Evolutionary conservation across 139 green algal genomes (phyloP).

Genomic region (Coelastrella sp.): DNA sequence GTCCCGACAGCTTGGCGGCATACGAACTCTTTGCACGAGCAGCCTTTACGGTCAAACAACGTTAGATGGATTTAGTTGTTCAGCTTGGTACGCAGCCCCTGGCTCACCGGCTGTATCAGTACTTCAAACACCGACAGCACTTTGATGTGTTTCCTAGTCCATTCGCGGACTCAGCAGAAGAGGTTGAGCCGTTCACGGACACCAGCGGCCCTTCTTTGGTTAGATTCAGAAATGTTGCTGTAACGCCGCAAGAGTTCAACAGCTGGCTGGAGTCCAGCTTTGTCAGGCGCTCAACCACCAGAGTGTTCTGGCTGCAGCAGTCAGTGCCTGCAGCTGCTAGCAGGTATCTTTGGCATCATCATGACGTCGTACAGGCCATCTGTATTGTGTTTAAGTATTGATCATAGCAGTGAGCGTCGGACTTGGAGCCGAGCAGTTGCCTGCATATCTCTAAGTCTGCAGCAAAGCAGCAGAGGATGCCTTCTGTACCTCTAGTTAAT

Average conservation of each 20-base stretch:
- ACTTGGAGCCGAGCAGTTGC: too few relatives aligned
- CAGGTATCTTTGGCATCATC: too few relatives aligned
- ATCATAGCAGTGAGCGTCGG: too few relatives aligned
- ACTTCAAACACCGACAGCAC: constrained; percentile 11
- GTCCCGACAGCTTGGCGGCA: background rate
- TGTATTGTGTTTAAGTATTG: too few relatives aligned
- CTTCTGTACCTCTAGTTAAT: too few relatives aligned
- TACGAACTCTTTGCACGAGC: background rate
- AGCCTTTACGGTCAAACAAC: background rate
- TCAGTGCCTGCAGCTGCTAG: too few relatives aligned
- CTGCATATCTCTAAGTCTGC: too few relatives aligned
- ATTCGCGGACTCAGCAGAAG: constrained; percentile 33
- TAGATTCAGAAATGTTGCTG: constrained; percentile 11
- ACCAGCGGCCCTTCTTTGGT: constrained; percentile 22
- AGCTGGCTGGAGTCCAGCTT: constrained; percentile 21
- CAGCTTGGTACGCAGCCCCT: constrained; percentile 5
- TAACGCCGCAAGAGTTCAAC: constrained; percentile 2
- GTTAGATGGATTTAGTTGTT: constrained; percentile 26
- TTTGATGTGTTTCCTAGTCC: constrained; percentile 1
- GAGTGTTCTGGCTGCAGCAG: constrained; percentile 28
- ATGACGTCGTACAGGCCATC: too few relatives aligned
- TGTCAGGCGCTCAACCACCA: background rate
- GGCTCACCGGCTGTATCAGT: background rate
- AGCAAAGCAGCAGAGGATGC: too few relatives aligned
- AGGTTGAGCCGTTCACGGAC: background rate